phyloP scores from a whole-genome alignment of 352 stramenopile genomes.

The Phytophthora melonis region DNA sequence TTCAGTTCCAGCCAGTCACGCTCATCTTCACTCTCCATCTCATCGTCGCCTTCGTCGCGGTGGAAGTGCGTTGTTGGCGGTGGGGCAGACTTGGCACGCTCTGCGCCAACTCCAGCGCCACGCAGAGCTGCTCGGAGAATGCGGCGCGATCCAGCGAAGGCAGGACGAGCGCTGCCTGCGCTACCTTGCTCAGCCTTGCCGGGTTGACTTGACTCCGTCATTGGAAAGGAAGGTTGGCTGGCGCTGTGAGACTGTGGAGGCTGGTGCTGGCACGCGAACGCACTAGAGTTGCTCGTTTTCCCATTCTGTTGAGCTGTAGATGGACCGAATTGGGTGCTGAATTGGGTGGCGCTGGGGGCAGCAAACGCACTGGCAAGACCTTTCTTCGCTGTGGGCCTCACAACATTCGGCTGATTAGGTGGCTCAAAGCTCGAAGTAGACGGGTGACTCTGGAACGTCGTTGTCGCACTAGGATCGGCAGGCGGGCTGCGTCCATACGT shows the following conservation, averaged over 20 bases:
- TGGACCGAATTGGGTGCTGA: slow-evolving; percentile 1
- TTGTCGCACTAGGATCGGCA: slow-evolving; percentile 59
- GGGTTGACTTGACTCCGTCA: slow-evolving; percentile 11
- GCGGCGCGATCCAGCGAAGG: slow-evolving; percentile 36
- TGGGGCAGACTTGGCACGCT: slow-evolving; percentile 31
- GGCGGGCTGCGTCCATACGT: slow-evolving; percentile 39
- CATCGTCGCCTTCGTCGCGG: slow-evolving; percentile 28
- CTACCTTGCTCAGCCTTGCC: slow-evolving; percentile 7
- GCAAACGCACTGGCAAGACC: slow-evolving; percentile 5
- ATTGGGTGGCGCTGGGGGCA: not conserved
- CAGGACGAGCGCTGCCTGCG: slow-evolving; percentile 7
- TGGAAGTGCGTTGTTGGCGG: slow-evolving; percentile 1
- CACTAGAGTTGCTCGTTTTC: not conserved
- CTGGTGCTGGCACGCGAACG: slow-evolving; percentile 1
- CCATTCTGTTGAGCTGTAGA: slow-evolving; percentile 1
- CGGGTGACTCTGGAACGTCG: slow-evolving; percentile 41
- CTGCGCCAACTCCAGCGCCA: slow-evolving; percentile 23
- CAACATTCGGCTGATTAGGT: slow-evolving; percentile 2
- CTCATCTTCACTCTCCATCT: slow-evolving; percentile 49
- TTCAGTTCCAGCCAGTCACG: slow-evolving; percentile 74
- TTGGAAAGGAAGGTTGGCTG: not conserved
- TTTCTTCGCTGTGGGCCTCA: slow-evolving; percentile 24
- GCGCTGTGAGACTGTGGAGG: not conserved
- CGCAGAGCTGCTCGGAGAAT: slow-evolving; percentile 46
- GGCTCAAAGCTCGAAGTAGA: slow-evolving; percentile 22